phyloP scores from a whole-genome alignment of 208 protist genomes.

The Balamuthia mandrillaris region DNA sequence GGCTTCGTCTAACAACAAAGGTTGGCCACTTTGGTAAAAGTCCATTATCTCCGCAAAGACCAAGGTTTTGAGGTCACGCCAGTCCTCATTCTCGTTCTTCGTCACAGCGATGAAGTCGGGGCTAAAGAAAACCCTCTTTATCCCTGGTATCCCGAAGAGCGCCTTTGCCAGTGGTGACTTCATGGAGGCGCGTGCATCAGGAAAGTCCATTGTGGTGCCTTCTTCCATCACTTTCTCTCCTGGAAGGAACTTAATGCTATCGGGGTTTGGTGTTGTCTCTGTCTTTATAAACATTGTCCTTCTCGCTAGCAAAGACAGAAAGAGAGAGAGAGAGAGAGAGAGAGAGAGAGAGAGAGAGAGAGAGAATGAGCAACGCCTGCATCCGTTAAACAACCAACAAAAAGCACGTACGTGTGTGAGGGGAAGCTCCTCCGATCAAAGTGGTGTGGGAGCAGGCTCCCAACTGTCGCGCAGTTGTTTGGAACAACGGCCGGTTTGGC shows the following conservation, averaged over 20 bases:
- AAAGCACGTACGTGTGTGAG: too few species aligned
- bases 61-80: slow-evolving; percentile 53
- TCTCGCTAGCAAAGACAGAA: too few species aligned
- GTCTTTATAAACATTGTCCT: slow-evolving; percentile 75
- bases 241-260: slow-evolving; percentile 71
- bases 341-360: too few species aligned
- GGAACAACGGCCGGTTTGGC: too few species aligned
- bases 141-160: slow-evolving; percentile 61
- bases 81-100: slow-evolving; percentile 58
- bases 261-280: slow-evolving; percentile 69
- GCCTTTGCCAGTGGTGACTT: slow-evolving; percentile 62
- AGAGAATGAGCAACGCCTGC: too few species aligned
- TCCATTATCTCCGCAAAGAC: slow-evolving; percentile 70
- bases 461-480: too few species aligned
- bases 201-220: slow-evolving; percentile 52
- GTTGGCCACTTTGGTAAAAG: slow-evolving; percentile 65
- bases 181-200: neutral
- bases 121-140: slow-evolving; percentile 67
- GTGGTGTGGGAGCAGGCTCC: too few species aligned
- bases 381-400: too few species aligned
- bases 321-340: too few species aligned
- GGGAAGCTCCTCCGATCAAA: too few species aligned
- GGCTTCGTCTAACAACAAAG: slow-evolving; percentile 50
- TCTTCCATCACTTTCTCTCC: neutral
- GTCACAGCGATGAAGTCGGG: slow-evolving; percentile 72